A percentile compares a stretch with the other conserved stretches of the same genome.
These are phyloP conservation scores for Fusarium chuoi DNA, from an alignment of 2,329 filamentous ascomycete genomes.

Conservation along the genomic window DNA sequence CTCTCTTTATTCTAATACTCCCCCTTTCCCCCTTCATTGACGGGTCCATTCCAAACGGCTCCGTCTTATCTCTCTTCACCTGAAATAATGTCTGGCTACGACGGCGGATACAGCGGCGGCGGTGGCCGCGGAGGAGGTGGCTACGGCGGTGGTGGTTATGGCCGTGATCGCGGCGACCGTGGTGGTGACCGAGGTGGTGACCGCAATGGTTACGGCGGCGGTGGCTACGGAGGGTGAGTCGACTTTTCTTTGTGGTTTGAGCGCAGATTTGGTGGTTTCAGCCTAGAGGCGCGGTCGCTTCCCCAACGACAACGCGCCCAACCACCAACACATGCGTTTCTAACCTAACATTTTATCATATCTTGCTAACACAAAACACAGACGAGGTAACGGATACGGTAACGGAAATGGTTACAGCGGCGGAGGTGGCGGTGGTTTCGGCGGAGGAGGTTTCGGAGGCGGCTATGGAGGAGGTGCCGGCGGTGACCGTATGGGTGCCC, in stretches of 20 bases:
- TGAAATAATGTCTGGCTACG: constrained; percentile 57
- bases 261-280: constrained; percentile 26
- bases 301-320: constrained; percentile 7
- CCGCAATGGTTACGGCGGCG: constrained; percentile 53
- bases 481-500: constrained; percentile 93
- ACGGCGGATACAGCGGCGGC: constrained; percentile 46
- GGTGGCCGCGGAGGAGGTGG: constrained; percentile 47
- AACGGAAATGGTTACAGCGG: constrained; percentile 52
- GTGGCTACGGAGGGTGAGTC: constrained; percentile 53
- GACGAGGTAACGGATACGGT: constrained; percentile 59
- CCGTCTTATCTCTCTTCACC: constrained; percentile 27
- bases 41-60: constrained; percentile 16
- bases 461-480: constrained; percentile 67
- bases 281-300: constrained; percentile 14
- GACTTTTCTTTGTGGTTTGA: constrained; percentile 19
- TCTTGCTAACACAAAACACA: constrained; percentile 53
- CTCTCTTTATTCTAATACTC: constrained; percentile 33
- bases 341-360: constrained; percentile 4
- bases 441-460: constrained; percentile 51
- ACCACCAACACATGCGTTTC: constrained; percentile 18
- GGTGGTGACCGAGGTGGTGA: constrained; percentile 60
- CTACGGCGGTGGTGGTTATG: constrained; percentile 51
- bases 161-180: constrained; percentile 57
- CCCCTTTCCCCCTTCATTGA: constrained; percentile 20
- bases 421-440: constrained; percentile 51